Evolutionary conservation across 495 filamentous ascomycete species (phyloP).

Genomic region (Immersiella caudata): DNA sequence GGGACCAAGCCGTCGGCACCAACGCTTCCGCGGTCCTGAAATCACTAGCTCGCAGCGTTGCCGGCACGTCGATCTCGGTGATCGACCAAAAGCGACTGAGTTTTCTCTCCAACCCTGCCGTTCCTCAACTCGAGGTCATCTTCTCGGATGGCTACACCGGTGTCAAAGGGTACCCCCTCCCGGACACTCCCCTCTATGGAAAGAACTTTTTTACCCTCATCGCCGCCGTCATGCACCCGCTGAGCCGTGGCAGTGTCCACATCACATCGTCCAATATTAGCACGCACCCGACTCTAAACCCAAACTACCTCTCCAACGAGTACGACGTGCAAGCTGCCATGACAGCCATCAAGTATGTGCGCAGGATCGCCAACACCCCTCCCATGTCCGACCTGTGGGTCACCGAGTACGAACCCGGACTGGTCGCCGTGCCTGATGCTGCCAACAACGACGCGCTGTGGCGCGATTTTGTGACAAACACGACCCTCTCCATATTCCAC

Average conservation of each 20-base stretch:
- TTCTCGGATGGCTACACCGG: constrained; percentile 38
- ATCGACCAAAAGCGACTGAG: constrained; percentile 25
- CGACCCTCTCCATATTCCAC: constrained; percentile 32
- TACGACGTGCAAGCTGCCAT: constrained; percentile 28
- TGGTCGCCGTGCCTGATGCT: neutral
- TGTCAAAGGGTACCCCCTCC: constrained; percentile 37
- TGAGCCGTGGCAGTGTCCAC: constrained; percentile 56
- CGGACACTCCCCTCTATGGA: constrained; percentile 28
- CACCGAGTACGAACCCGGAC: constrained; percentile 32
- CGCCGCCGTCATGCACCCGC: constrained; percentile 44
- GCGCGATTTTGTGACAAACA: constrained; percentile 29
- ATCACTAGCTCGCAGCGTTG: constrained; percentile 21
- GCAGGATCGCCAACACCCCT: constrained; percentile 24
- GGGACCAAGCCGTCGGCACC: constrained; percentile 19
- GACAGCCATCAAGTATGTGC: constrained; percentile 22
- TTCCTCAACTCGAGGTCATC: constrained; percentile 38
- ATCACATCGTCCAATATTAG: constrained; percentile 34
- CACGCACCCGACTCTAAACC: constrained; percentile 25
- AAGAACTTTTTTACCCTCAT: constrained; percentile 46
- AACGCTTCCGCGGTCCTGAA: constrained; percentile 5
- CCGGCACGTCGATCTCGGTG: neutral
- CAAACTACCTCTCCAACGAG: constrained; percentile 31
- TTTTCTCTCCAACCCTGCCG: constrained; percentile 22
- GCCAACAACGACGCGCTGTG: constrained; percentile 25
- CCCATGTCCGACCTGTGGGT: neutral